These are phyloP conservation scores for Trichoderma citrinoviride DNA, from an alignment of 2,329 filamentous ascomycete species.

Conservation along the genomic window DNA sequence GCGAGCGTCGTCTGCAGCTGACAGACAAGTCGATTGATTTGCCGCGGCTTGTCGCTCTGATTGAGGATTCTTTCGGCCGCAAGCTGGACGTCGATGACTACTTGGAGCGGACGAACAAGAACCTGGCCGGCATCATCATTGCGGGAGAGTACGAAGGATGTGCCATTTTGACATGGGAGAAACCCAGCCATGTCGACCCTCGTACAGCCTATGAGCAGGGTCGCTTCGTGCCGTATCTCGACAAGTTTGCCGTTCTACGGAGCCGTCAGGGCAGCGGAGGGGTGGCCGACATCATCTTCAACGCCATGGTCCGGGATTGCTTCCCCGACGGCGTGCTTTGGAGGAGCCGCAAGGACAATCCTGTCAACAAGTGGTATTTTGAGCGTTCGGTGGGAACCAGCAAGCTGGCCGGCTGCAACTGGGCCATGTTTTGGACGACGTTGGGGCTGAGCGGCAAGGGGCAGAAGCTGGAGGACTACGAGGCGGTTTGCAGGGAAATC, in stretches of 20 bases:
- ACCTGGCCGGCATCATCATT: slow-evolving; percentile 87
- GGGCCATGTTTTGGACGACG: slow-evolving; percentile 99
- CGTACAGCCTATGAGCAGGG: slow-evolving; percentile 53
- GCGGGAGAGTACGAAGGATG: slow-evolving; percentile 96
- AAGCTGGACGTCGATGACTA: slow-evolving; percentile 83
- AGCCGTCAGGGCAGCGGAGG: slow-evolving; percentile 85
- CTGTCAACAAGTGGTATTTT: slow-evolving; percentile 99
- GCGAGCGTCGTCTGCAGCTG: slow-evolving; percentile 61
- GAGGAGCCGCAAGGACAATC: slow-evolving; percentile 85
- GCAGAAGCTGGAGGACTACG: slow-evolving; percentile 63
- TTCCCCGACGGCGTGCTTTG: slow-evolving; percentile 90
- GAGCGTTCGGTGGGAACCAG: slow-evolving; percentile 80
- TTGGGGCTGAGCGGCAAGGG: slow-evolving; percentile 57
- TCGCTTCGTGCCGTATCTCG: slow-evolving; percentile 84
- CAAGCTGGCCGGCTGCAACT: slow-evolving; percentile 78
- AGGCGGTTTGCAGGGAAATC: slow-evolving; percentile 67
- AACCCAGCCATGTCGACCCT: slow-evolving; percentile 58
- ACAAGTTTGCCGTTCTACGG: slow-evolving; percentile 94
- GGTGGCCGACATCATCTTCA: slow-evolving; percentile 94
- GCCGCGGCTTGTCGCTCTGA: slow-evolving; percentile 75
- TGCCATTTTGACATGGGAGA: slow-evolving; percentile 93
- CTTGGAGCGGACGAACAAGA: slow-evolving; percentile 72
- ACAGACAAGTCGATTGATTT: slow-evolving; percentile 82
- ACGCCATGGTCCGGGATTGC: slow-evolving; percentile 86
- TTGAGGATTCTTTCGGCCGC: slow-evolving; percentile 88